Conservation (phyloP, 2,329 filamentous ascomycete species). For the Ascochyta fabae region DNA sequence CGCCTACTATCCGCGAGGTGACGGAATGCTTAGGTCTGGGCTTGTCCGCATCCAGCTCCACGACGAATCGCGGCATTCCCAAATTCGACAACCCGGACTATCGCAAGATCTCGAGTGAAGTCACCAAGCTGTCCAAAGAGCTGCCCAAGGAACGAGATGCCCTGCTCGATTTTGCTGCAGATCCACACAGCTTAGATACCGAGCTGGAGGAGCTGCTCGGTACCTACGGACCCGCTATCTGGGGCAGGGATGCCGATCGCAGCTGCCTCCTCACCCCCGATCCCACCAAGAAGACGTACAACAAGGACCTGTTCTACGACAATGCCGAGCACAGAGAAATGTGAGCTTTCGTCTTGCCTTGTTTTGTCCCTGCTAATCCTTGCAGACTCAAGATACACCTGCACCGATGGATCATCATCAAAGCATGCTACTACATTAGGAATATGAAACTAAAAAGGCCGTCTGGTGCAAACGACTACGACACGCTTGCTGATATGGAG, state of each 20-base stretch:
- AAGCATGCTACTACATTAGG: constrained; percentile 48
- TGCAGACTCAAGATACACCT: constrained; percentile 45
- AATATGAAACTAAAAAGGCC: constrained; percentile 48
- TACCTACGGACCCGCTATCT: constrained; percentile 44
- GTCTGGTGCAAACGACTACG: constrained; percentile 40
- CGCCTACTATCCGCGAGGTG: constrained; percentile 48
- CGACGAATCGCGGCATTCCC: constrained; percentile 47
- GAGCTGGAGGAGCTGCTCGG: constrained; percentile 44
- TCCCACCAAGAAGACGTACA: constrained; percentile 44
- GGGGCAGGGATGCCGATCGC: constrained; percentile 44
- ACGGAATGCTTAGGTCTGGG: constrained; percentile 46
- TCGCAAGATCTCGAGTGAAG: constrained; percentile 45
- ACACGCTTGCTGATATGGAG: constrained; percentile 41
- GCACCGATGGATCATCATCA: constrained; percentile 50
- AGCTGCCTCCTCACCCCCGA: constrained; percentile 42
- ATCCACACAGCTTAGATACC: constrained; percentile 38
- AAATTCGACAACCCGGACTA: constrained; percentile 49
- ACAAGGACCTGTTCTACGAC: constrained; percentile 43
- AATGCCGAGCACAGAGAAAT: constrained; percentile 41
- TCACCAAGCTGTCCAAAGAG: constrained; percentile 46
- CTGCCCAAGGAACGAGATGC: constrained; percentile 47
- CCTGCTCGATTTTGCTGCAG: constrained; percentile 46
- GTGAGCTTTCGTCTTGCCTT: constrained; percentile 25
- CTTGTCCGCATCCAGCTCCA: constrained; percentile 43
- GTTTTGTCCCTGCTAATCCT: neutral